Evolutionary conservation across 148 eudicot genomes (phyloP).

Genomic region (Suaeda aralocaspica): DNA sequence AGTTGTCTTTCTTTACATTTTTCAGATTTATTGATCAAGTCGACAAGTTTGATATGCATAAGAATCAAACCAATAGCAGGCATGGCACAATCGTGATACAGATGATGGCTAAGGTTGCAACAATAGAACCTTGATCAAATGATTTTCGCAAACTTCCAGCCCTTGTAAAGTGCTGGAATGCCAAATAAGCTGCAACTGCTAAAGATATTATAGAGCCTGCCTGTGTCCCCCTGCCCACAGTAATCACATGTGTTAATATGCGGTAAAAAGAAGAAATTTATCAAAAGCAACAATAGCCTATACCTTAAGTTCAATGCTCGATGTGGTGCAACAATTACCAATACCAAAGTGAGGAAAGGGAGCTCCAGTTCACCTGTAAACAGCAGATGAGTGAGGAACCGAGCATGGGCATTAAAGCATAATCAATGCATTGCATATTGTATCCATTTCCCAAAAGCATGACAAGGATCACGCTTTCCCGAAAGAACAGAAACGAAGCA

Average conservation of each 20-base stretch:
- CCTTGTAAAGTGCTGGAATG: slow-evolving; percentile 75
- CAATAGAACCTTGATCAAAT: slow-evolving; percentile 66
- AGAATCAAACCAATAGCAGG: slow-evolving; percentile 50
- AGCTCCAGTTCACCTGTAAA: slow-evolving; percentile 78
- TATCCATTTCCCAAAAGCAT: no score
- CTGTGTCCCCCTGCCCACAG: slow-evolving; percentile 58
- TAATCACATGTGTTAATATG: not conserved
- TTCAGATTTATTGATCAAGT: not conserved
- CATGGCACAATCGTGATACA: slow-evolving; percentile 46
- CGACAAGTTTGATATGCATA: slow-evolving; percentile 4
- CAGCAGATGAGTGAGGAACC: not conserved
- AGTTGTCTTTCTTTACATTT: slow-evolving; percentile 5
- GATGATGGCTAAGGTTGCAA: slow-evolving; percentile 67
- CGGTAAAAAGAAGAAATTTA: not conserved
- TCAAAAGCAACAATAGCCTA: not conserved
- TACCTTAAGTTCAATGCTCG: slow-evolving; percentile 77
- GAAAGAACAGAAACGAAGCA: no score
- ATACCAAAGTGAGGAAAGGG: slow-evolving; percentile 59
- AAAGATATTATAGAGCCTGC: slow-evolving; percentile 61
- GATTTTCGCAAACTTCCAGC: slow-evolving; percentile 68
- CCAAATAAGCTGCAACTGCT: slow-evolving; percentile 64
- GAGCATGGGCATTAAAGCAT: not conserved
- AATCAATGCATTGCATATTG: no score
- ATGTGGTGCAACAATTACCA: slow-evolving; percentile 71
- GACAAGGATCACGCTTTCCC: no score